Evolutionary conservation across 306 rosid genomes (phyloP).

Genomic region (Glycine tomentella): DNA sequence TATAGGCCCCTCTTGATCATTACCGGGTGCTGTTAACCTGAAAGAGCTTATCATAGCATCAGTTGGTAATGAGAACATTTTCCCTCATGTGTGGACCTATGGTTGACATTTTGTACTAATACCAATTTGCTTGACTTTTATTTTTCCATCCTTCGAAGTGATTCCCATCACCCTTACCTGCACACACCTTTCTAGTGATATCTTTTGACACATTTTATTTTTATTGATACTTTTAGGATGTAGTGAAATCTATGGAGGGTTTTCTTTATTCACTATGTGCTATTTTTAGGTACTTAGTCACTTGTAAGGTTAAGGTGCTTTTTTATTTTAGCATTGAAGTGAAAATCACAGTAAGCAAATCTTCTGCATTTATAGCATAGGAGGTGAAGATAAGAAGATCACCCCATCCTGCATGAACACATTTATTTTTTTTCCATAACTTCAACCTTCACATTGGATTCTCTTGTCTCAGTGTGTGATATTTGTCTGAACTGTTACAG

Average conservation of each 20-base stretch:
- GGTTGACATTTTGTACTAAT: conserved; percentile 36
- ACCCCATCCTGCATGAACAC: conserved; percentile 61
- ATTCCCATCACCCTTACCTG: not conserved
- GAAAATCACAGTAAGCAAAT: conserved; percentile 41
- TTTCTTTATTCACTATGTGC: not conserved
- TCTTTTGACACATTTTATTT: not conserved
- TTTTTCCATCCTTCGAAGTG: conserved; percentile 11
- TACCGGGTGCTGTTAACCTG: conserved; percentile 45
- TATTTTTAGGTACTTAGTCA: conserved; percentile 9
- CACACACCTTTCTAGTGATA: conserved; percentile 27
- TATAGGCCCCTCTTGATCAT: conserved; percentile 56
- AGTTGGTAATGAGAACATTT: conserved; percentile 48
- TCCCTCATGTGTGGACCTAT: conserved; percentile 35
- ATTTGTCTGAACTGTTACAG: conserved; percentile 57
- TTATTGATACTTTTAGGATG: conserved; percentile 18
- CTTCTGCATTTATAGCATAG: conserved; percentile 58
- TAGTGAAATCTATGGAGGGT: conserved; percentile 25
- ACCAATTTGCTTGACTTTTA: conserved; percentile 37
- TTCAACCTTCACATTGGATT: conserved; percentile 74
- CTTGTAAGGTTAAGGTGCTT: conserved; percentile 15
- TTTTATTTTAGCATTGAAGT: conserved; percentile 23
- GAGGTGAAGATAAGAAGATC: conserved; percentile 58
- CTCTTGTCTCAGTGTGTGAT: conserved; percentile 62
- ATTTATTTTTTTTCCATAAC: conserved; percentile 57
- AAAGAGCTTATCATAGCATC: conserved; percentile 47